Base-by-base conservation (phyloP, 2,329 filamentous ascomycete species). In the Laburnicola sp. region DNA sequence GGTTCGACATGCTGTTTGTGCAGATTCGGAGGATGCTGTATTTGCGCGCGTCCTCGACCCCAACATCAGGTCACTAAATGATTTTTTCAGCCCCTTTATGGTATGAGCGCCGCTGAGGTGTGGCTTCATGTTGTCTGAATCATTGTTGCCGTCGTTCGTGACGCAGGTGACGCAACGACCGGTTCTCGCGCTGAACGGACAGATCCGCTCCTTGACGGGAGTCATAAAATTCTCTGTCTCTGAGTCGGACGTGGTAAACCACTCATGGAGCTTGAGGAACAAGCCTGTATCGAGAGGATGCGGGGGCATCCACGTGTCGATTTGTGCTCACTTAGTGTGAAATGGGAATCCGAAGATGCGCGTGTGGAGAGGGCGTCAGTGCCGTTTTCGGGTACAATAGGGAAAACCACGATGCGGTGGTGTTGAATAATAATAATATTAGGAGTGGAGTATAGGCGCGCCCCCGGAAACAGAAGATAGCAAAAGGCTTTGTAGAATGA, bases 161-260 rank as follows among this genome's bases (percentile, higher is more conserved):
- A 4, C 6, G 22, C 16, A 9, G 16, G 6, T 10, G 6, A 4
- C 8, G 22, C 16, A 9, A 25, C 2, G 11, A 6, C 8, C 4
- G 28, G 32, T 3, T 23, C 22, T 11, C n/a, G 31, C 23, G 37
- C 37, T 32, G 26, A 51, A 25, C 27, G 49, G 44, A 21, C 35
- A n/a, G 10, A 16, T 25, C 3, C 34, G 39, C 23, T 45, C 35
- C 10, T 31, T 25, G 5, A 48, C n/a, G 8, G 50, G 50, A 10
- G 50, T 40, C 27, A 21, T 8, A 28, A 52, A 40, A 21, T 26
- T 40, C 26, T 52, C 39, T 22, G 27, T 16, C 25, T 48, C 45
- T 23, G 40, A 23, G 23, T 52, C 42, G 16, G 41, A 43, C 11
- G 39, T 23, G 9, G 39, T 23, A 21, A 42, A 16, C 26, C 27